Evolutionary conservation across 805 yeast species (phyloP), one percentile per base, ranked within the genome.

Genomic region (Saccharomycopsis lassenensis): DNA sequence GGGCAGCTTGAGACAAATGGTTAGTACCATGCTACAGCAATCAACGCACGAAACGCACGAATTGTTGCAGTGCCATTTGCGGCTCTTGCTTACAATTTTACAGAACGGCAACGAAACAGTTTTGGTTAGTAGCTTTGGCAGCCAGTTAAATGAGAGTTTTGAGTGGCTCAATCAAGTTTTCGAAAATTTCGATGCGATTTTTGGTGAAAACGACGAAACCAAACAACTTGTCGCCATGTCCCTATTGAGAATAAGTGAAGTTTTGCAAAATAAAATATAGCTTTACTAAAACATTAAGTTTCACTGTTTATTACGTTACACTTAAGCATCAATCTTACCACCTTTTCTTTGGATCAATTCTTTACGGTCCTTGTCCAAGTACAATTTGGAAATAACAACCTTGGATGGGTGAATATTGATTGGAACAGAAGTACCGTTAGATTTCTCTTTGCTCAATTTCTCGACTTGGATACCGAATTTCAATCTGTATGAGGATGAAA

Each of bases 321-420:
- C 22, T 41, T 38, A 41, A 41, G 45, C 45, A 19, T 86, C 94
- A 62, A 74, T 73, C 65, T 83, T 86, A 61, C 97, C 97, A 67
- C 96, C 95, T 77, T 89, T 89, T 81, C 94, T 86, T 64, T 74
- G 75, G 62, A 89, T 84, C 71, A 89, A 79, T 65, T 83, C 93
- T 78, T 89, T 87, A 78, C 98, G 83, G 82, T 89, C 94, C 74
- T 83, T 83, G 80, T 89, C 96, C 67, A 91, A 80, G 78, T 86
- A 84, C 67, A 91, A 77, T 74, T 85, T 85, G 73, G 97, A 91
- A 70, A 91, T 84, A 69, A 89, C 95, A 63, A 91, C 94, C 77
- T 91, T 91, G 49, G 97, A 89, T 65, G 98, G 94, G 75, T 89
- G 94, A 55, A 91, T 75, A 81, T 86, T 84, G 68, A 89, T 74